A percentile compares a stretch with the other conserved stretches of the same genome.
These are phyloP conservation scores for Collybiopsis confluens DNA, from an alignment of 768 basidiomycete genomes.

Conservation along the genomic window DNA sequence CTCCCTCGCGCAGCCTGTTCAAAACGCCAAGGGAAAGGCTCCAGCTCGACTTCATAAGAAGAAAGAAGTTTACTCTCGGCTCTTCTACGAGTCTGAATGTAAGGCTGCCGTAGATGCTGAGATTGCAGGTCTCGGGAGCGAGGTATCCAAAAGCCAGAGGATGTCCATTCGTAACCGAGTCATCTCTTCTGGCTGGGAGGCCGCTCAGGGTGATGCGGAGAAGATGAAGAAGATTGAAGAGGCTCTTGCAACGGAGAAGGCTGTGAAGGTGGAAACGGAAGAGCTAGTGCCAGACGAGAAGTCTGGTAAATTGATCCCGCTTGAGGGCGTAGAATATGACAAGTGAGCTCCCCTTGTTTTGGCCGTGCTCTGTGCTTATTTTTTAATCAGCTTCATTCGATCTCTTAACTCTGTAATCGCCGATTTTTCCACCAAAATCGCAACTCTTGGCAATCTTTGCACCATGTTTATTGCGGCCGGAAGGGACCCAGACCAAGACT, in stretches of 20 bases:
- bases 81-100: not conserved
- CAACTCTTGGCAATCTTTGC: not conserved
- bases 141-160: not conserved
- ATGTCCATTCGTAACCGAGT: not conserved
- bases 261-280: not conserved
- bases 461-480: not conserved
- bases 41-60: not conserved
- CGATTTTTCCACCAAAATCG: not conserved
- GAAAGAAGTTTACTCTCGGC: not conserved
- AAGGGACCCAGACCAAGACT: not conserved
- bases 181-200: not conserved
- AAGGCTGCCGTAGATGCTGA: not conserved
- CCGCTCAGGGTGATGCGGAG: not conserved
- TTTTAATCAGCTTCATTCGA: not conserved
- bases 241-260: not conserved
- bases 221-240: not conserved
- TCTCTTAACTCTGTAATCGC: not conserved
- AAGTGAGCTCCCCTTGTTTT: not conserved
- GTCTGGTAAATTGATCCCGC: not conserved
- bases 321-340: not conserved
- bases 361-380: no score
- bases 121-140: not conserved
- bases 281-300: not conserved
- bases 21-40: not conserved
- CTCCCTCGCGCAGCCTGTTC: not conserved